Conservation (phyloP, 257 asterid species). For the Craterostigma plantagineum region DNA sequence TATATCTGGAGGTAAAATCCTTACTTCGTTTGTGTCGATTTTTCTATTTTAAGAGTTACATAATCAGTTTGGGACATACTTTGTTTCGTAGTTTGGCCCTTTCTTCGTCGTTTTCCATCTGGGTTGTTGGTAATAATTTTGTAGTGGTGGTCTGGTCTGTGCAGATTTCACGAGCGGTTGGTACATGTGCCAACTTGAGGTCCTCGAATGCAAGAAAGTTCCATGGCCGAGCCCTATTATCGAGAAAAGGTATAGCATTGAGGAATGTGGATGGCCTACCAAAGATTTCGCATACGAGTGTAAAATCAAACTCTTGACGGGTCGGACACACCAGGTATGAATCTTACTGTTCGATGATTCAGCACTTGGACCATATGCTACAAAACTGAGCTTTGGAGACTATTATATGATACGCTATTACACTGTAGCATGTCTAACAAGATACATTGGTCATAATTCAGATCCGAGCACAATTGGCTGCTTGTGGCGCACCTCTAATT, state of each 20-base stretch:
- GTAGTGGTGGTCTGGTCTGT: neutral
- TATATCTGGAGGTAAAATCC: conserved; percentile 44
- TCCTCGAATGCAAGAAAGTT: conserved; percentile 71
- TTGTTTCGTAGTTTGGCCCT: neutral
- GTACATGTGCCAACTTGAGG: conserved; percentile 86
- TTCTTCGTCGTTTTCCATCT: neutral
- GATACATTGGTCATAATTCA: conserved; percentile 6
- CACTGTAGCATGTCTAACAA: neutral
- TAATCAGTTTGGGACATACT: too few relatives aligned
- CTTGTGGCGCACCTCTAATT: conserved; percentile 65
- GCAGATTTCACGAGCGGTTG: conserved; percentile 20
- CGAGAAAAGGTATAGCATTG: conserved; percentile 29
- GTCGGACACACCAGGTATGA: conserved; percentile 87
- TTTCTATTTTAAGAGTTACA: neutral
- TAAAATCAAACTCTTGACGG: conserved; percentile 72
- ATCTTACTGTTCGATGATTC: too few relatives aligned
- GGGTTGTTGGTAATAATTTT: neutral
- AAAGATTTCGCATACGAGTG: conserved; percentile 79
- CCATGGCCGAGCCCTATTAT: conserved; percentile 48
- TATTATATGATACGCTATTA: too few relatives aligned
- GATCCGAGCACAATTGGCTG: conserved; percentile 81
- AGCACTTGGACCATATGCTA: too few relatives aligned
- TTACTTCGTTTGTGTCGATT: neutral
- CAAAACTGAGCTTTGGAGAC: too few relatives aligned
- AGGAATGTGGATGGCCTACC: conserved; percentile 63